Conservation (phyloP, 306 rosid genomes). For the Prinsepia uniflora region DNA sequence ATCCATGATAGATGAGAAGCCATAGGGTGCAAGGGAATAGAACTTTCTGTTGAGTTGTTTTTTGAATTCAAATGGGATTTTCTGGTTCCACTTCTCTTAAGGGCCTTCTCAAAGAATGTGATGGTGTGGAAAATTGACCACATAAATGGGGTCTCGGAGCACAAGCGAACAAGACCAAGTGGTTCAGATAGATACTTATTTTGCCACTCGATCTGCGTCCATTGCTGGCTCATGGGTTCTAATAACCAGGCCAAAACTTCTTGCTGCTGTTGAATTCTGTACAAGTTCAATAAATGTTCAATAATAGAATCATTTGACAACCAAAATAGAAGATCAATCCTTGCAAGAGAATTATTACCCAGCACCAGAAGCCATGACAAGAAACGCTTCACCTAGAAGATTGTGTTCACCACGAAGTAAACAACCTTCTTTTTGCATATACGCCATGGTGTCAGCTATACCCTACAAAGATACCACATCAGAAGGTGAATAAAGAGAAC, state of each 20-base stretch:
- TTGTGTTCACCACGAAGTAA: slow-evolving; percentile 93
- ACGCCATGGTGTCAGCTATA: slow-evolving; percentile 85
- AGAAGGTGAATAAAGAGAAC: slow-evolving; percentile 30
- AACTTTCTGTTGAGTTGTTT: slow-evolving; percentile 45
- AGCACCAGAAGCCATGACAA: slow-evolving; percentile 90
- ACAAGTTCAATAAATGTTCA: slow-evolving; percentile 31
- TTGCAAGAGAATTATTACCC: slow-evolving; percentile 55
- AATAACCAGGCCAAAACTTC: slow-evolving; percentile 93
- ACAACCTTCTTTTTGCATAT: slow-evolving; percentile 81
- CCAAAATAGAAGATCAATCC: slow-evolving; percentile 11
- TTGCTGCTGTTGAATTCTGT: slow-evolving; percentile 92
- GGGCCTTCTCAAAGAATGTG: slow-evolving; percentile 97
- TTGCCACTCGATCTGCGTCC: slow-evolving; percentile 91
- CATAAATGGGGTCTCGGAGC: slow-evolving; percentile 70
- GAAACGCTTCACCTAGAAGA: slow-evolving; percentile 98
- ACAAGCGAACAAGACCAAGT: slow-evolving; percentile 65
- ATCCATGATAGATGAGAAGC: slow-evolving; percentile 92
- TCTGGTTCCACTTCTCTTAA: slow-evolving; percentile 89
- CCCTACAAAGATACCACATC: slow-evolving; percentile 51
- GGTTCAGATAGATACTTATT: slow-evolving; percentile 83
- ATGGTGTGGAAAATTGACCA: slow-evolving; percentile 87
- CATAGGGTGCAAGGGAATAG: slow-evolving; percentile 65
- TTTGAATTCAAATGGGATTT: slow-evolving; percentile 54
- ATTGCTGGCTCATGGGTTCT: slow-evolving; percentile 83
- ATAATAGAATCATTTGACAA: slow-evolving; percentile 12